Base-by-base conservation (phyloP, 1,139 yeast species). In the Hansenula sp. region DNA sequence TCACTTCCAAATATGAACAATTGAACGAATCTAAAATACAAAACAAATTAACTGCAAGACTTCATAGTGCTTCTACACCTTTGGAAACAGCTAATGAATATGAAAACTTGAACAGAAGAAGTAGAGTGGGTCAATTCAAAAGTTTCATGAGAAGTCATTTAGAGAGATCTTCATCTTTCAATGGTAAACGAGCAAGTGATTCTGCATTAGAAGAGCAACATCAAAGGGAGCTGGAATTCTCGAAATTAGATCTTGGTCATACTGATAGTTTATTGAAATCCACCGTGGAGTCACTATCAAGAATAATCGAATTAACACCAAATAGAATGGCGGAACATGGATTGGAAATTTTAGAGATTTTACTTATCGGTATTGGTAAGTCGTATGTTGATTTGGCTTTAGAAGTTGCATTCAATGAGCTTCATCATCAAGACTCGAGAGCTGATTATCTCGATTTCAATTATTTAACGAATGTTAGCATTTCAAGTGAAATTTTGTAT, bases 241-340 rank as follows among this genome's bases (percentile, higher is more conserved):
- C 47, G 1, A 60, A 65, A 11, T 63, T 77, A 42, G 70, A 70
- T 33, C 57, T 81, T 13, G 59, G 67, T 15, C 68, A 72, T 33
- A 81, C 87, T 3, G 93, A 88, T 54, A 68, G 73, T 1, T 75
- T 88, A 47, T 67, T 90, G 36, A 81, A 81, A 52, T 77, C 88
- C 28, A 76, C 84, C 4, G 87, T 90, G 28, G 98, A 91, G 63
- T 76, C 93, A 1, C 71, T 89, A 7, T 85, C 95, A 3, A 72
- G 98, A 57, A 72, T 84, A 7, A 75, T 88, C 57, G 96, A 89
- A 57, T 66, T 91, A 42, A 73, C 82, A 1, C 88, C 95, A 1
- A 59, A 65, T 18, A 82, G 76, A 49, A 71, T 87, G 7, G 76
- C 85, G 4, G 83, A 78, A 40, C 78, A 81, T 56, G 77, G 90